phyloP scores from a whole-genome alignment of 805 yeast genomes.

The Hanseniaspora singularis region DNA sequence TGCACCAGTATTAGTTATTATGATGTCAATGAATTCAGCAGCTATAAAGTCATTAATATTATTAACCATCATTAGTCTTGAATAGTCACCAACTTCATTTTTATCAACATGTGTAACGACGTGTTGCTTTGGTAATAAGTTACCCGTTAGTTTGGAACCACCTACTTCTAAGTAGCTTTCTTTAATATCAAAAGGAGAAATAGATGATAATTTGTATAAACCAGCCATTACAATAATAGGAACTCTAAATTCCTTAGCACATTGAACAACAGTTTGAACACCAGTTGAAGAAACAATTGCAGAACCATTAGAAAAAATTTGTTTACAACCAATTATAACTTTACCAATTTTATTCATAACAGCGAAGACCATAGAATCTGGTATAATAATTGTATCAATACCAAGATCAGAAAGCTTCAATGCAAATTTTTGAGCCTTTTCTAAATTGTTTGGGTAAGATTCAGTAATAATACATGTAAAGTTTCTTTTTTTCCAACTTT shows the following conservation, averaged over 20 bases:
- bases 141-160: conserved; percentile 69
- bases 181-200: conserved; percentile 80
- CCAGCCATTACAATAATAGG: conserved; percentile 96
- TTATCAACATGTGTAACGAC: conserved; percentile 29
- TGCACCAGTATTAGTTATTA: conserved; percentile 91
- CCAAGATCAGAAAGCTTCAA: conserved; percentile 68
- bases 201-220: conserved; percentile 79
- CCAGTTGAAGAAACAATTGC: conserved; percentile 80
- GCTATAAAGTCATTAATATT: conserved; percentile 84
- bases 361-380: conserved; percentile 86
- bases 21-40: conserved; percentile 88
- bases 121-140: conserved; percentile 50
- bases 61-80: conserved; percentile 42
- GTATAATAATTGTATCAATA: conserved; percentile 80
- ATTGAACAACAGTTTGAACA: conserved; percentile 83
- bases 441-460: conserved; percentile 79
- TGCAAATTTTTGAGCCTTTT: conserved; percentile 66
- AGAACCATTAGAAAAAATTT: conserved; percentile 95
- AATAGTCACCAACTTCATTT: conserved; percentile 41
- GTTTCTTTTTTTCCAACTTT: conserved; percentile 47
- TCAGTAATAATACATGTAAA: conserved; percentile 89
- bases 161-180: conserved; percentile 72
- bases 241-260: conserved; percentile 90
- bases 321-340: conserved; percentile 81
- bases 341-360: conserved; percentile 96